Percentiles rank a stretch among this genome's conserved stretches.
phyloP scores from a whole-genome alignment of 306 rosid species.

The Vigna radiata region DNA sequence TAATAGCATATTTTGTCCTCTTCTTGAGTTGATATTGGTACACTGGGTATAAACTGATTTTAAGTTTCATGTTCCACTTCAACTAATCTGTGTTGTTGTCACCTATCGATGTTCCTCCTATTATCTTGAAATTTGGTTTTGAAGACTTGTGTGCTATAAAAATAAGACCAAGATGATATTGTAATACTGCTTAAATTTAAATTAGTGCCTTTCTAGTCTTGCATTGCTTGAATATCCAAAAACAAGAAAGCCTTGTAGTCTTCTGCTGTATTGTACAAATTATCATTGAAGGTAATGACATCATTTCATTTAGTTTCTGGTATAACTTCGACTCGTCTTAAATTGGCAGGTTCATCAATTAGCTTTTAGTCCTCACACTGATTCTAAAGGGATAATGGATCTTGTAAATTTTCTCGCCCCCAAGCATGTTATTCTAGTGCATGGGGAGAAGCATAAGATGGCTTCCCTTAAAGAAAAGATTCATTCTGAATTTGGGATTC shows the following conservation, averaged over 20 bases:
- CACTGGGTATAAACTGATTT: background rate
- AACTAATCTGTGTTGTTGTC: background rate
- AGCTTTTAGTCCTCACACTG: slow-evolving; percentile 96
- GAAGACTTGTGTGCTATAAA: slow-evolving; percentile 10
- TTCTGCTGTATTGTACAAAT: background rate
- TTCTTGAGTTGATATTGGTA: slow-evolving; percentile 17
- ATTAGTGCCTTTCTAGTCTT: slow-evolving; percentile 2
- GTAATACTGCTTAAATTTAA: slow-evolving; percentile 9
- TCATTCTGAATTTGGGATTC: slow-evolving; percentile 82
- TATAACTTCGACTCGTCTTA: background rate
- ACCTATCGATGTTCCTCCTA: background rate
- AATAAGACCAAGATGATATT: background rate
- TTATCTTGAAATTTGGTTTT: background rate
- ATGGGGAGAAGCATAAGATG: slow-evolving; percentile 93
- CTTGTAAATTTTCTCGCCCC: slow-evolving; percentile 90
- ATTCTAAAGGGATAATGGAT: slow-evolving; percentile 96
- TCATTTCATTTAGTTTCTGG: slow-evolving; percentile 29
- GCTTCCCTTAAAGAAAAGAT: slow-evolving; percentile 75
- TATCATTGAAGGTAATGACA: background rate
- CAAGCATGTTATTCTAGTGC: slow-evolving; percentile 86
- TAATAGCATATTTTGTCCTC: background rate
- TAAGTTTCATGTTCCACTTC: slow-evolving; percentile 5
- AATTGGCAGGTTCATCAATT: slow-evolving; percentile 85
- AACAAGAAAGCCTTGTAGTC: background rate
- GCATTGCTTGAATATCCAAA: background rate